Base-by-base conservation (phyloP, 345 rosid genomes). In the Populus deltoides region DNA sequence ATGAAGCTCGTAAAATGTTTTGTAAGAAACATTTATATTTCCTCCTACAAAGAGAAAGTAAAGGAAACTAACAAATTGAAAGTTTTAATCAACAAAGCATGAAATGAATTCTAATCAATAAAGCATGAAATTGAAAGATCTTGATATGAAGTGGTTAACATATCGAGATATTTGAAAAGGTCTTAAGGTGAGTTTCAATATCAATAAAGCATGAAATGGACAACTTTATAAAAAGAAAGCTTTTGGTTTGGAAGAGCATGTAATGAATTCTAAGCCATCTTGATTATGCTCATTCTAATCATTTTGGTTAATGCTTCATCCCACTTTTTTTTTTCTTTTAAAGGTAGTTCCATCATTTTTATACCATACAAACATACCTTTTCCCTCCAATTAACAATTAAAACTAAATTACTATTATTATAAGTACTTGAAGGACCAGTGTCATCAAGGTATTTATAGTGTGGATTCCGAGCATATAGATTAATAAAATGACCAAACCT, bases 401-500 rank as follows among this genome's bases (percentile, higher is more conserved):
- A 70, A 71, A 27, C 16, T 4, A 66, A 79, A 27, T 57, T n/a
- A n/a, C n/a, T 76, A 71, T 55, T 72, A 66, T 11, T 33, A 82
- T 38, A 76, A 78, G 38, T 92, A 96, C 97, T 98, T 84, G 97
- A 85, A 87, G 98, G 97, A 51, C 95, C 94, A 79, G 81, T 75
- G 70, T 98, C 99, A 85, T 96, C 98, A 41, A 92, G 88, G 81
- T 88, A 90, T 84, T 90, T 88, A 81, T 98, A 96, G 86, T 94
- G 99, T 22, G 98, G 99, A 81, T 87, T 96, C 99, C 99, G 93
- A 20, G 92, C 82, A 82, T 93, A 93, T 72, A 86, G 83, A 86
- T 96, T 98, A 80, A 88, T 89, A 85, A 96, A 80, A 88, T 93
- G 95, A 81, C 98, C 98, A 84, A 88, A 96, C 80, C 97, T 96